These are phyloP conservation scores for Microbotryum violaceum DNA, from an alignment of 1,284 basidiomycete genomes.

Conservation along the genomic window DNA sequence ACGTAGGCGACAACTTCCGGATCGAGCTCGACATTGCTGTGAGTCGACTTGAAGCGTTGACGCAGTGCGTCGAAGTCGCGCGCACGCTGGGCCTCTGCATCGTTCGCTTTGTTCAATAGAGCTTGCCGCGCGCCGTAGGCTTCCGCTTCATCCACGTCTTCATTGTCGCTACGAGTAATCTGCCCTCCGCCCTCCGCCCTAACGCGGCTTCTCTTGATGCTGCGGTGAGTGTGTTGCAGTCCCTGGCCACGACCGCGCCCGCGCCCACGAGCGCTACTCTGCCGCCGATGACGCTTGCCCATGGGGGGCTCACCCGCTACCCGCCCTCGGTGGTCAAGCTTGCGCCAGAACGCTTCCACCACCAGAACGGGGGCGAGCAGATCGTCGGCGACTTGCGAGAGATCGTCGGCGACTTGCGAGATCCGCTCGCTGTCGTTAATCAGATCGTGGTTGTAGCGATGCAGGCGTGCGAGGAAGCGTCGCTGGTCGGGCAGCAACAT, in stretches of 20 bases:
- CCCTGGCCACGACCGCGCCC: no score
- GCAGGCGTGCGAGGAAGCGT: slow-evolving; percentile 13
- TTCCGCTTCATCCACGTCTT: not conserved
- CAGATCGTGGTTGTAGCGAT: not conserved
- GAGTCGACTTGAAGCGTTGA: slow-evolving; percentile 49
- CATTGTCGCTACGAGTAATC: not conserved
- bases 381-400: slow-evolving; percentile 41
- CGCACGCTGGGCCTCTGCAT: slow-evolving; percentile 44
- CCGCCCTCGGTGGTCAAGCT: slow-evolving; percentile 44
- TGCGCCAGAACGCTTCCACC: slow-evolving; percentile 39
- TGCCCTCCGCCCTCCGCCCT: not conserved
- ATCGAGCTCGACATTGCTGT: slow-evolving; percentile 9
- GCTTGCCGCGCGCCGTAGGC: not conserved
- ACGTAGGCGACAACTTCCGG: slow-evolving; percentile 13
- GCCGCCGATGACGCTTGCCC: no score
- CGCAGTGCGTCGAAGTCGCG: slow-evolving; percentile 58
- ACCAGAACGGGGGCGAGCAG: slow-evolving; percentile 52
- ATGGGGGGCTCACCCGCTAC: not conserved
- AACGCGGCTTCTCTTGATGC: not conserved
- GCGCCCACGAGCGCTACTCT: no score
- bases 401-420: slow-evolving; percentile 42
- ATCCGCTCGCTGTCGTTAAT: slow-evolving; percentile 9
- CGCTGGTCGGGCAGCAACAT: slow-evolving; percentile 16
- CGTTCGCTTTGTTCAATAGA: slow-evolving; percentile 43
- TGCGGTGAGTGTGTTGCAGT: no score